A percentile compares a stretch with the other conserved stretches of the same genome.
These are phyloP conservation scores for Dionaea muscipula DNA, from an alignment of 179 eudicot genomes.

Conservation along the genomic window DNA sequence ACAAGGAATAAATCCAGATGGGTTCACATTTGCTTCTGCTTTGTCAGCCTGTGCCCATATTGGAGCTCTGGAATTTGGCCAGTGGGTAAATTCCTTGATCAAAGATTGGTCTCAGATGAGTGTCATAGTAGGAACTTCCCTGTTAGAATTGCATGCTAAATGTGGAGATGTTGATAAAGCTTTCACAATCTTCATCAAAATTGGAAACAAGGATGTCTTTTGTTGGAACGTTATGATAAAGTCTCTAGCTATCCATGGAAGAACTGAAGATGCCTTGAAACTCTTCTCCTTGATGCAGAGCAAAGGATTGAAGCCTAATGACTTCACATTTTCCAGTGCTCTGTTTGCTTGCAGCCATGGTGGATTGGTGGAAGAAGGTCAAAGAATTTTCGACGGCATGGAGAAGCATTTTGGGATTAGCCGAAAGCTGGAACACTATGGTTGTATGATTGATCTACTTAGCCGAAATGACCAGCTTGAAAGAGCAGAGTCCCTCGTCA, in stretches of 20 bases:
- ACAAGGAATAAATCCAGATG: constrained; percentile 17
- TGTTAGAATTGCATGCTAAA: constrained; percentile 28
- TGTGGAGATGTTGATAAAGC: constrained; percentile 24
- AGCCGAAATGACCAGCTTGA: constrained; percentile 22
- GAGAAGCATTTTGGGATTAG: constrained; percentile 7
- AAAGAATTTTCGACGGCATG: constrained; percentile 16
- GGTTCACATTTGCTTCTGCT: constrained; percentile 21
- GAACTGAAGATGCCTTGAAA: constrained; percentile 22
- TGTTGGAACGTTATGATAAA: constrained; percentile 31
- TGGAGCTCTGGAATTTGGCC: constrained; percentile 21
- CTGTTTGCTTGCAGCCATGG: constrained; percentile 31
- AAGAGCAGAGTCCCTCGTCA: constrained; percentile 12
- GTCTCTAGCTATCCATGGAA: constrained; percentile 27
- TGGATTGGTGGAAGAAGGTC: constrained; percentile 24
- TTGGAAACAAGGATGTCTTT: constrained; percentile 23
- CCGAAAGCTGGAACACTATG: constrained; percentile 21
- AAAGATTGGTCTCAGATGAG: constrained; percentile 16
- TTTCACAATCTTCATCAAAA: constrained; percentile 21
- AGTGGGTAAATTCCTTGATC: constrained; percentile 16
- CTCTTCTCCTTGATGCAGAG: constrained; percentile 20
- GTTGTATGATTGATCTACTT: constrained; percentile 22
- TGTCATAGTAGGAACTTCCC: constrained; percentile 18
- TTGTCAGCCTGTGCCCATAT: constrained; percentile 24
- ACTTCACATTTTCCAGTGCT: constrained; percentile 15
- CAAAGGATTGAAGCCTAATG: constrained; percentile 19